These are phyloP conservation scores for Amanita polypyramis DNA, from an alignment of 768 basidiomycete species.

Conservation along the genomic window DNA sequence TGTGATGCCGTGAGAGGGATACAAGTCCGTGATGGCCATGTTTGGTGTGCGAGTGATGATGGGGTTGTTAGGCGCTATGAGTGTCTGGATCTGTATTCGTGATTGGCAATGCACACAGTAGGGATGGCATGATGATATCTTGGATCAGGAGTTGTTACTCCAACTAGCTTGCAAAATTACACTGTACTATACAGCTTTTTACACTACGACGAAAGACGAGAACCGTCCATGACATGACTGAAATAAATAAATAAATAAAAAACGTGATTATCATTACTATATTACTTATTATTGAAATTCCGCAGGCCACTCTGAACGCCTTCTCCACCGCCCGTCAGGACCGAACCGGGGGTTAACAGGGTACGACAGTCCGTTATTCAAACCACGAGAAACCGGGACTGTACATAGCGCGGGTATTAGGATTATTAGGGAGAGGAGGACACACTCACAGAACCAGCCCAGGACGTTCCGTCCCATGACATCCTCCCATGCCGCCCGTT, in stretches of 20 bases:
- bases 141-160: too few relatives aligned
- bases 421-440: not conserved
- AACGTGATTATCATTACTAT: too few relatives aligned
- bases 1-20: constrained; percentile 48
- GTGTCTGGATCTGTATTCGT: too few relatives aligned
- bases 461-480: constrained; percentile 65
- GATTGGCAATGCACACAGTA: too few relatives aligned
- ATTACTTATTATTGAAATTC: constrained; percentile 55
- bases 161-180: too few relatives aligned
- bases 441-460: constrained; percentile 73
- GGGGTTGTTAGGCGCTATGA: constrained; percentile 44
- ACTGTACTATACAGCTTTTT: too few relatives aligned
- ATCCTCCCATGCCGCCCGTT: constrained; percentile 57
- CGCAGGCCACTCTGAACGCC: constrained; percentile 61
- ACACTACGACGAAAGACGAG: too few relatives aligned
- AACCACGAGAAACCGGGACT: constrained; percentile 42
- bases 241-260: too few relatives aligned
- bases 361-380: constrained; percentile 52
- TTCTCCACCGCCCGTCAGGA: constrained; percentile 51
- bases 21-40: constrained; percentile 19
- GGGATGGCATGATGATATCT: too few relatives aligned
- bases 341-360: constrained; percentile 69
- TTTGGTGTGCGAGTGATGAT: constrained; percentile 58
- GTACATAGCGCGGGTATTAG: constrained; percentile 21
- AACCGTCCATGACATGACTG: too few relatives aligned